phyloP scores from a whole-genome alignment of 108 stramenopile species.

The Seminavis robusta region DNA sequence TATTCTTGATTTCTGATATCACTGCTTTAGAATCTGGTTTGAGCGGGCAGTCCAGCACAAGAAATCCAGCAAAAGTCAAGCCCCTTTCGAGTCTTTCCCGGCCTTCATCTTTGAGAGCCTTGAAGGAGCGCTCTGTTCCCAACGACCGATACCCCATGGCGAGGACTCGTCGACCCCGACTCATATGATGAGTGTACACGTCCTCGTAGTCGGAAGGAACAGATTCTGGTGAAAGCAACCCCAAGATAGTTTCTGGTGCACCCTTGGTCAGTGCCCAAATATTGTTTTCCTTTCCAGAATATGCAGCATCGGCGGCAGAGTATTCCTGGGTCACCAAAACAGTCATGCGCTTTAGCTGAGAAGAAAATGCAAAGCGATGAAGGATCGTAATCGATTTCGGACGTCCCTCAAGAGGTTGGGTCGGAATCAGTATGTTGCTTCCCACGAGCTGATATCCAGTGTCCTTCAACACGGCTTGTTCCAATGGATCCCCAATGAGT shows the following conservation, averaged over 20 bases:
- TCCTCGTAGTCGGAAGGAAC: conserved; percentile 78
- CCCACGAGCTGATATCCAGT: conserved; percentile 70
- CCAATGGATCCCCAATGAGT: conserved; percentile 92
- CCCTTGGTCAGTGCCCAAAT: conserved; percentile 85
- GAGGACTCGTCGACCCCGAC: conserved; percentile 78
- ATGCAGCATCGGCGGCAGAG: no score
- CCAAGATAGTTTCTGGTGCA: conserved; percentile 88
- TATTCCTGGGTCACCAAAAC: conserved; percentile 49
- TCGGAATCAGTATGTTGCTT: conserved; percentile 22
- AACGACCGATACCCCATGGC: conserved; percentile 72
- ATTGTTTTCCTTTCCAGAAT: conserved; percentile 7
- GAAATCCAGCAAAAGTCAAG: conserved; percentile 87
- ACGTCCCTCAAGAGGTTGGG: no score
- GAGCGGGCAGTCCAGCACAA: conserved; percentile 91
- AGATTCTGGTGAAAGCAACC: conserved; percentile 49
- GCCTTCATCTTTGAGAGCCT: conserved; percentile 22
- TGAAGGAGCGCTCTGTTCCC: conserved; percentile 11
- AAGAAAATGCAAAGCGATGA: conserved; percentile 83
- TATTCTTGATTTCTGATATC: conserved; percentile 67
- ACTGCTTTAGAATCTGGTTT: conserved; percentile 89
- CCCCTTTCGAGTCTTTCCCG: conserved; percentile 59
- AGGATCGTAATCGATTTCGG: conserved; percentile 35
- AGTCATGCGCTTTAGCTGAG: conserved; percentile 87
- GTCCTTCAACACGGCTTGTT: conserved; percentile 83
- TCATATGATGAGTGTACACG: conserved; percentile 78